Evolutionary conservation across 2,329 filamentous ascomycete species (phyloP).

Genomic region (Stagonosporopsis cucurbitacearum): DNA sequence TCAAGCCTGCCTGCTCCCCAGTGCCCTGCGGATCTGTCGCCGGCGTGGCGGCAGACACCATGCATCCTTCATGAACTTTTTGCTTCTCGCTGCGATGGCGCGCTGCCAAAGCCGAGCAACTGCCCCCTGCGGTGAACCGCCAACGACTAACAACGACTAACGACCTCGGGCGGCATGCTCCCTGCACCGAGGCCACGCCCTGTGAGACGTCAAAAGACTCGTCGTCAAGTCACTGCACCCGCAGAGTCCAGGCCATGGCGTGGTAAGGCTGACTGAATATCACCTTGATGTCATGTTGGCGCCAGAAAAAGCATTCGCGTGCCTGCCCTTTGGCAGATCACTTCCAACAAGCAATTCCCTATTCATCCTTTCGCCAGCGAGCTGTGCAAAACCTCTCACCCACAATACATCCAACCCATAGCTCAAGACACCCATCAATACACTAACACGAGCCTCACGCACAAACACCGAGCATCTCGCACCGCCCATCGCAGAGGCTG

Average conservation of each 20-base stretch:
- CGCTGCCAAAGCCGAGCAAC: conserved; percentile 8
- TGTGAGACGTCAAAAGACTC: conserved; percentile 27
- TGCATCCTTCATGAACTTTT: conserved; percentile 13
- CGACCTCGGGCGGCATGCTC: conserved; percentile 27
- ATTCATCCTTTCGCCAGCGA: neutral
- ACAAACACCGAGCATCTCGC: neutral
- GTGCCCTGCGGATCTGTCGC: conserved; percentile 2
- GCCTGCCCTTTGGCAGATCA: neutral
- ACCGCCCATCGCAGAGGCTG: conserved; percentile 4
- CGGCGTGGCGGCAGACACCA: neutral
- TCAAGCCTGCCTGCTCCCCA: conserved; percentile 19
- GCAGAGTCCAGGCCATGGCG: conserved; percentile 9
- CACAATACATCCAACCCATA: too few relatives aligned
- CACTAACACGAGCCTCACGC: neutral
- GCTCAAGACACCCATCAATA: neutral
- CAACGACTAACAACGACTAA: conserved; percentile 10
- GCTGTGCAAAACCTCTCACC: neutral
- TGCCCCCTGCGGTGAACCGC: conserved; percentile 1
- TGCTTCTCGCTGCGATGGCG: conserved; percentile 6
- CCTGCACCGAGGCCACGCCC: conserved; percentile 25
- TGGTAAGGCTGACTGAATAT: conserved; percentile 26
- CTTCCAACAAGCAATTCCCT: neutral
- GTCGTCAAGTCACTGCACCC: conserved; percentile 23
- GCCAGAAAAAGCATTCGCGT: conserved; percentile 6
- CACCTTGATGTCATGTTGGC: conserved; percentile 12